Percentiles rank a stretch among this genome's conserved stretches.
phyloP scores from a whole-genome alignment of 2,329 filamentous ascomycete species.

The Fusarium sp. region DNA sequence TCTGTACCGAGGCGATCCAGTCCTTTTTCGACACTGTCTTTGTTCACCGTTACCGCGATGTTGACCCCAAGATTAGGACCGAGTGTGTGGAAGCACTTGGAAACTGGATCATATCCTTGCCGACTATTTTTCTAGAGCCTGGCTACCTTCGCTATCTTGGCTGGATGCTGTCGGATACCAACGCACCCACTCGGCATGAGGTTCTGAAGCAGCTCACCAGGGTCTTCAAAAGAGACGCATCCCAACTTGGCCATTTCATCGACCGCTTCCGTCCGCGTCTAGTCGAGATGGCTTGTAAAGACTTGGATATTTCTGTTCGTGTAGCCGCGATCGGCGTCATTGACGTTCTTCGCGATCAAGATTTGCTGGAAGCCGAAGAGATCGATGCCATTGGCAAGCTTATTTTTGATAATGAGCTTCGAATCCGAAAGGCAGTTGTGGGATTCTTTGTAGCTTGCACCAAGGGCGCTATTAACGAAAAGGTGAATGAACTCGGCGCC shows the following conservation, averaged over 20 bases:
- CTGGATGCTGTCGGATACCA: slow-evolving; percentile 90
- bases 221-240: slow-evolving; percentile 82
- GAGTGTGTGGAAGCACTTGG: slow-evolving; percentile 90
- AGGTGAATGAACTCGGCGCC: slow-evolving; percentile 85
- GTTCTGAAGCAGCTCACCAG: slow-evolving; percentile 83
- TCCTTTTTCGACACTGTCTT: slow-evolving; percentile 94
- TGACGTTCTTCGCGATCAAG: slow-evolving; percentile 81
- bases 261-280: slow-evolving; percentile 88
- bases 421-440: slow-evolving; percentile 87
- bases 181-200: slow-evolving; percentile 79
- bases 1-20: slow-evolving; percentile 75
- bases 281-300: slow-evolving; percentile 90
- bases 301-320: slow-evolving; percentile 82
- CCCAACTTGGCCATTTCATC: slow-evolving; percentile 89
- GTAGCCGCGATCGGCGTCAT: slow-evolving; percentile 83
- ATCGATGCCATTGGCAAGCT: slow-evolving; percentile 88
- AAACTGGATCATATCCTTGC: slow-evolving; percentile 85
- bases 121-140: slow-evolving; percentile 89
- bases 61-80: slow-evolving; percentile 86
- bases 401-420: slow-evolving; percentile 86
- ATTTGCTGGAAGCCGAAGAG: slow-evolving; percentile 89
- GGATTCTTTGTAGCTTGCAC: slow-evolving; percentile 91
- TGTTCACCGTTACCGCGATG: slow-evolving; percentile 93
- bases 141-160: slow-evolving; percentile 92
- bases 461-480: slow-evolving; percentile 79